Evolutionary conservation across 1,139 yeast genomes (phyloP).

Genomic region (Debaryomyces coudertii): DNA sequence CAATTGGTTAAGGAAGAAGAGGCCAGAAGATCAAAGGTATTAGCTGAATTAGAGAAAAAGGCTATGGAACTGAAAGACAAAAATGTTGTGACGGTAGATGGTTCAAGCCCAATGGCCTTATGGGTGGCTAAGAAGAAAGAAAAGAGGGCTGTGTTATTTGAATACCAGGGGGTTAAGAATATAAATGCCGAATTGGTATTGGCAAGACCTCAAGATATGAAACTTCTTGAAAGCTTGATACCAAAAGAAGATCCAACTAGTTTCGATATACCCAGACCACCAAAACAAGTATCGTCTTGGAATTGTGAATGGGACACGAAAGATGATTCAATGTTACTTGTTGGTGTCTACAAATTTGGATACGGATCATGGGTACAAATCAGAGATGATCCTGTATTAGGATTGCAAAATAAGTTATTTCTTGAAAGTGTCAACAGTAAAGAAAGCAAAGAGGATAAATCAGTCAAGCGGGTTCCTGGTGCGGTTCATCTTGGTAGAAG

Average conservation of each 20-base stretch:
- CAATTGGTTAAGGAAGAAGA: conserved; percentile 70
- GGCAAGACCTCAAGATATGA: conserved; percentile 82
- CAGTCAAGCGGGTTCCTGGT: conserved; percentile 77
- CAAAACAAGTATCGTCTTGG: conserved; percentile 92
- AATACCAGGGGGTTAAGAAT: conserved; percentile 84
- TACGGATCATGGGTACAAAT: conserved; percentile 95
- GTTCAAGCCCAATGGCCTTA: conserved; percentile 46
- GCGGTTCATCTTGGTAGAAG: conserved; percentile 94
- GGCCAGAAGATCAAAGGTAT: conserved; percentile 54
- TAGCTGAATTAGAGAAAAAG: conserved; percentile 62
- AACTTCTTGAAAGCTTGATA: conserved; percentile 58
- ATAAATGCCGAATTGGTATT: conserved; percentile 88
- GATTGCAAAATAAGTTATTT: conserved; percentile 81
- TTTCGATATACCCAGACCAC: conserved; percentile 60
- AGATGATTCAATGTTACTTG: conserved; percentile 85
- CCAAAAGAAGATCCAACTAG: conserved; percentile 59
- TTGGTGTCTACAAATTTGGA: conserved; percentile 91
- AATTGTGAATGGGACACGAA: conserved; percentile 78
- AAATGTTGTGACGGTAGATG: conserved; percentile 38
- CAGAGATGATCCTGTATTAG: conserved; percentile 91
- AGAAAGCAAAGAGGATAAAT: conserved; percentile 42
- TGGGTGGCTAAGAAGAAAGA: conserved; percentile 69
- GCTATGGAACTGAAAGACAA: conserved; percentile 60
- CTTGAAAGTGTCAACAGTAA: conserved; percentile 48
- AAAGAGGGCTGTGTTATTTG: conserved; percentile 86